Percentiles rank a stretch among this genome's conserved stretches.
Evolutionary conservation across 345 rosid genomes (phyloP).

Genomic region (Salix viminalis): DNA sequence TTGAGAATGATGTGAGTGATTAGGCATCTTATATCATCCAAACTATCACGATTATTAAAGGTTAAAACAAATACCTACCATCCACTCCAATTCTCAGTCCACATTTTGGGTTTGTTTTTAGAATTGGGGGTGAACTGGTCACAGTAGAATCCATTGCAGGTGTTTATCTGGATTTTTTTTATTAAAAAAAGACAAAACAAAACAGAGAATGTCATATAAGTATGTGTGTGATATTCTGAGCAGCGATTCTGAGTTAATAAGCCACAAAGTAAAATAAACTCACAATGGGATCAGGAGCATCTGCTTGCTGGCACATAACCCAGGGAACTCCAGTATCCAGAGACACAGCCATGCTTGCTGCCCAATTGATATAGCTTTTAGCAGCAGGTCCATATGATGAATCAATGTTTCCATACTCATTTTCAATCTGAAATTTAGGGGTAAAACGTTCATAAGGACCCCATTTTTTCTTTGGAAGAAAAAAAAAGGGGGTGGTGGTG

Average conservation of each 20-base stretch:
- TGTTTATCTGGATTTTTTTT: conserved; percentile 59
- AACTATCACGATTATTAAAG: conserved; percentile 8
- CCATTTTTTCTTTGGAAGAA: not conserved
- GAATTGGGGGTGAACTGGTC: conserved; percentile 97
- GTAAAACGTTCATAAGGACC: not conserved
- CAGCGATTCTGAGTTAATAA: not conserved
- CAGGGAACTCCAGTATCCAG: conserved; percentile 91
- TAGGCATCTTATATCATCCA: not conserved
- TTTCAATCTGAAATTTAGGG: conserved; percentile 67
- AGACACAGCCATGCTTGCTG: conserved; percentile 87
- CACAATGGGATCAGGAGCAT: conserved; percentile 95
- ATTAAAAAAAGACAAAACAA: not conserved
- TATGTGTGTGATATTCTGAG: not conserved
- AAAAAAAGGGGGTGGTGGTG: no score
- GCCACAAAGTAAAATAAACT: conserved; percentile 19
- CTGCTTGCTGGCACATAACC: conserved; percentile 95
- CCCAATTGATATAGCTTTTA: conserved; percentile 75
- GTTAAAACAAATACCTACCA: conserved; percentile 46
- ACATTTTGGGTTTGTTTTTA: conserved; percentile 74
- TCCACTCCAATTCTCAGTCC: conserved; percentile 99
- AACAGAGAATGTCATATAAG: conserved; percentile 2
- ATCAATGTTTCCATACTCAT: conserved; percentile 84
- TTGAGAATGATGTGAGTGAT: conserved; percentile 6
- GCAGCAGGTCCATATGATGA: conserved; percentile 66
- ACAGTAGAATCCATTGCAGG: conserved; percentile 96